A percentile compares a stretch with the other conserved stretches of the same genome.
These are phyloP conservation scores for Uncinocarpus reesii DNA, from an alignment of 2,329 filamentous ascomycete species.

Conservation along the genomic window DNA sequence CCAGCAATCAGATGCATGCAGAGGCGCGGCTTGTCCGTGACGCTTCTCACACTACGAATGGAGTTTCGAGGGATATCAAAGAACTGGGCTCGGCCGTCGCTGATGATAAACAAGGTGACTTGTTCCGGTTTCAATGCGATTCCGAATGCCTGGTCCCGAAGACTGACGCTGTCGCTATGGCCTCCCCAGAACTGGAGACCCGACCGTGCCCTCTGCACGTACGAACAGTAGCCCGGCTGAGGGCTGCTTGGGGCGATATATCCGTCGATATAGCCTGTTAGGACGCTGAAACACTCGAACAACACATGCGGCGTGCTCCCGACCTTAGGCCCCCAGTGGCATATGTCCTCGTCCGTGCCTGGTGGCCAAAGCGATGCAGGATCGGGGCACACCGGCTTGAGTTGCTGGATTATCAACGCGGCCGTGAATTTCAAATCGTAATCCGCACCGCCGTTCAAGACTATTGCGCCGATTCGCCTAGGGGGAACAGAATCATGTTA, in stretches of 20 bases:
- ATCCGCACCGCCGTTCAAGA: slow-evolving; percentile 15
- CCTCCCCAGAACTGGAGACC: background rate
- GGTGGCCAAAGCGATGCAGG: slow-evolving; percentile 1
- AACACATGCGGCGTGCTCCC: too few species aligned
- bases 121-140: background rate
- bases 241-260: too few species aligned
- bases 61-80: slow-evolving; percentile 3
- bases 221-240: too few species aligned
- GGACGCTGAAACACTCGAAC: too few species aligned
- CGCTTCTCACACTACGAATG: background rate
- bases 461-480: slow-evolving; percentile 13
- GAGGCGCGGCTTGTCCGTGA: background rate
- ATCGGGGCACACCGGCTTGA: slow-evolving; percentile 11
- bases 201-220: too few species aligned
- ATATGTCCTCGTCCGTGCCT: background rate
- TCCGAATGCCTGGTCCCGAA: background rate
- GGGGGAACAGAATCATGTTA: background rate
- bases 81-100: background rate
- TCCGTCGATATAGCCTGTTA: too few species aligned
- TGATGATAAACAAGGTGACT: background rate
- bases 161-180: background rate
- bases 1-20: background rate
- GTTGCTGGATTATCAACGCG: slow-evolving; percentile 17
- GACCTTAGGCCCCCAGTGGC: too few species aligned
- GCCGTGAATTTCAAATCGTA: slow-evolving; percentile 19